phyloP scores from a whole-genome alignment of 2,329 filamentous ascomycete genomes.

The Xylaria sp. region DNA sequence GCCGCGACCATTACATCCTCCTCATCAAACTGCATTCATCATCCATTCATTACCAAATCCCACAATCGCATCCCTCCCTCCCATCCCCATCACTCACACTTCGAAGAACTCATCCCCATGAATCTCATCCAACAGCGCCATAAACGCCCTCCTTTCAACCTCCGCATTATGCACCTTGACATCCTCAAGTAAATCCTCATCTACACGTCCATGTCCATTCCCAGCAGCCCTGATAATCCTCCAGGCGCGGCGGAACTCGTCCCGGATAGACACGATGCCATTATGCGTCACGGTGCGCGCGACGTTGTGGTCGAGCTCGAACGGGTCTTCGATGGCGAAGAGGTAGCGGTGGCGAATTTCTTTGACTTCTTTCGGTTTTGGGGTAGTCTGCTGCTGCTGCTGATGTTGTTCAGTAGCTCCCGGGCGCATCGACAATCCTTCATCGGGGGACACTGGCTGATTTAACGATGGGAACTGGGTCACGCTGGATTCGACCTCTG shows the following conservation, averaged over 20 bases:
- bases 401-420: slow-evolving; percentile 22
- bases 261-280: slow-evolving; percentile 79
- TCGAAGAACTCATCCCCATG: slow-evolving; percentile 39
- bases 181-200: slow-evolving; percentile 61
- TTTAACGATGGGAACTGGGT: slow-evolving; percentile 32
- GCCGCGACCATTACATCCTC: not conserved
- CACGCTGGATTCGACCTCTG: slow-evolving; percentile 22
- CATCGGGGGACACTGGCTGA: slow-evolving; percentile 22
- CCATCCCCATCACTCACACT: not conserved
- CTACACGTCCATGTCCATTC: slow-evolving; percentile 35
- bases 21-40: not conserved
- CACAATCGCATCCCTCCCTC: not conserved
- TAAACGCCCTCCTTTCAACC: slow-evolving; percentile 45
- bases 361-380: slow-evolving; percentile 55
- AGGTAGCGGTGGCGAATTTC: slow-evolving; percentile 82
- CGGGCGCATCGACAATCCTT: slow-evolving; percentile 2
- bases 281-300: slow-evolving; percentile 84
- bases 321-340: slow-evolving; percentile 90
- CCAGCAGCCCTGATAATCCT: slow-evolving; percentile 67
- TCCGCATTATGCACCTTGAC: slow-evolving; percentile 45
- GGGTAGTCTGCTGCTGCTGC: no score
- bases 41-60: not conserved
- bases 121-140: slow-evolving; percentile 49
- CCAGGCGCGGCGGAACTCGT: slow-evolving; percentile 84
- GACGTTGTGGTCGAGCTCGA: slow-evolving; percentile 87